Evolutionary conservation across 352 stramenopile genomes (phyloP), one percentile per base, ranked within the genome.

Genomic region (Globisporangium recalcitrans): DNA sequence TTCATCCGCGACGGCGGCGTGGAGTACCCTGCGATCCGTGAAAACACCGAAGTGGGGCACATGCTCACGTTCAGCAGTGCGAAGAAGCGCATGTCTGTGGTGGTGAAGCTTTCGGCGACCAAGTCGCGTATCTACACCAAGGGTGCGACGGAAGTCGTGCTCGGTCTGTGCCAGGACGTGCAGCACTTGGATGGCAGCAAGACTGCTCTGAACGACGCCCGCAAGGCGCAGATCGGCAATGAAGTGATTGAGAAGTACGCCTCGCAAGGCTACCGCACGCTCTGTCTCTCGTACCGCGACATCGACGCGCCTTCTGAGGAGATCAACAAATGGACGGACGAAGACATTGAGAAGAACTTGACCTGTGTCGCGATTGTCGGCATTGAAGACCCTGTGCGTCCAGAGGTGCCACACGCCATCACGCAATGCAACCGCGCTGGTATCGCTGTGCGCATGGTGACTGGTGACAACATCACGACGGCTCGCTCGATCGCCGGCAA

Each of bases 301-400:
- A 34, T 77, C 29, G 63, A 70, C 13, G 67, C 51, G 16, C 53
- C 62, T 0, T 59, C 57, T 3, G 67, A 69, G 10, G 58, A 73
- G n/a, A 58, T 66, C 32, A 55, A 55, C 26, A 29, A 65, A 26
- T 67, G 60, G 51, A 22, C 67, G 3, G 63, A 76, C 10, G 55
- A 70, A 6, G 38, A 56, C 22, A 51, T 83, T 36, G 74, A 87
- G 51, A 63, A 61, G n/a, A 60, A 75, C 0, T 62, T 85, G 26
- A 76, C 72, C 29, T 76, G 74, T 55, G 52, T 87, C 2, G 85
- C 80, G 16, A 75, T 99, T 29, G 82, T 98, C 19, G 95, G 87
- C 52, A 98, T 98, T 53, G 83, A 96, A 68, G 94, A 99, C 75
- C 96, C 96, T 6, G 80, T 98, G 42, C 82, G 95, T 9, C 67